Evolutionary conservation across 768 basidiomycete species (phyloP), one percentile per base, ranked within the genome.

Genomic region (Suillus sp.): DNA sequence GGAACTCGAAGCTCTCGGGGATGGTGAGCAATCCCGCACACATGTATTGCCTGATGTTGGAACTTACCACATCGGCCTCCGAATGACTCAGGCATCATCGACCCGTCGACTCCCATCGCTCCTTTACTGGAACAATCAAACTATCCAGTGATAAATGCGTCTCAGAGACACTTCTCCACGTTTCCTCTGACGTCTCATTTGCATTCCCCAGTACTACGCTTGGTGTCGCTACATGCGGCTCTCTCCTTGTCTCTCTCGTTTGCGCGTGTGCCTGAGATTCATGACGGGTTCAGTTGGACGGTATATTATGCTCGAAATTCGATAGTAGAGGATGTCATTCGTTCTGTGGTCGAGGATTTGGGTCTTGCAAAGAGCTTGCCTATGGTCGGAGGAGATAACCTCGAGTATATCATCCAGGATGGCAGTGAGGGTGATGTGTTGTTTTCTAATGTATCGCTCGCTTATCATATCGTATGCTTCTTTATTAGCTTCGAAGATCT

Each of bases 371-470:
- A 83, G 71, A 78, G 79, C 5, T 73, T 91, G 32, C 86, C 89
- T 20, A 79, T 90, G 18, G 84, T 88, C 2, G 91, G 91, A 51
- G 86, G 85, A 22, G 89, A 87, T 4, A 78, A 74, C 42, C 66
- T 96, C 60, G 88, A 90, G 61, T 95, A 94, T 76, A 83, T 85
- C 1, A 68, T 94, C 18, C 91, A 94, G 72, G 87, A 90, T 69
- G 48, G 32, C 13, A 20, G 50, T 50, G 38, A 48, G 35, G 25
- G 11, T 40, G 38, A 72, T 82, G 90, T 92, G 71, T 69, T 87
- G 2, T 20, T 20, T 57, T 8, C 3, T 61, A 53, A 32, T 25
- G 34, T 34, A 63, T 32, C 20, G 22, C 34, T 62, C 38, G 57
- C 59, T 71, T 40, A 48, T 57, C 9, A 56, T 25, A 56, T 18